These are phyloP conservation scores for Morella rubra DNA, from an alignment of 306 rosid genomes.

Conservation along the genomic window DNA sequence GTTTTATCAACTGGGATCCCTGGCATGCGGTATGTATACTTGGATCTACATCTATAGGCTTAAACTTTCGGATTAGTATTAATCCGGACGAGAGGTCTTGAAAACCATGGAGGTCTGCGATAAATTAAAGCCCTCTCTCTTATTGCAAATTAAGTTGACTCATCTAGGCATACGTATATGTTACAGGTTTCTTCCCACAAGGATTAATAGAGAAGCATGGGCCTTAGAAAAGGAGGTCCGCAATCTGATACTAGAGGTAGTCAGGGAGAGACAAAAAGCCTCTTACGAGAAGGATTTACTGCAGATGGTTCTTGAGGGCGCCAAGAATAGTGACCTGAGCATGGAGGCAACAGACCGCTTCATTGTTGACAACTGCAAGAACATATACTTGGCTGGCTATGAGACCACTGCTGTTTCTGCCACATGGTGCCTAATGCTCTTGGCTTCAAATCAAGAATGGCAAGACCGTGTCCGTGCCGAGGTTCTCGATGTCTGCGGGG, in stretches of 20 bases:
- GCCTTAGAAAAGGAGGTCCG: constrained; percentile 44
- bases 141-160: background rate
- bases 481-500: constrained; percentile 31
- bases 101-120: too few species aligned
- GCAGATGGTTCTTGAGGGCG: constrained; percentile 40
- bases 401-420: constrained; percentile 48
- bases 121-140: too few species aligned
- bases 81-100: too few species aligned
- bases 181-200: constrained; percentile 47
- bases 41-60: too few species aligned
- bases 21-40: constrained; percentile 27
- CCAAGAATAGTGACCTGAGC: constrained; percentile 27
- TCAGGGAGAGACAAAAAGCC: constrained; percentile 31
- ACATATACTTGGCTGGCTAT: constrained; percentile 43
- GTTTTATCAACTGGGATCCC: constrained; percentile 6
- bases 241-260: constrained; percentile 34
- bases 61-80: too few species aligned
- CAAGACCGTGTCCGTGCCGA: constrained; percentile 42
- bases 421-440: constrained; percentile 45
- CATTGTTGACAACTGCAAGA: constrained; percentile 42
- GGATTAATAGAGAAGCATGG: constrained; percentile 51
- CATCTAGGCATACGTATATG: background rate
- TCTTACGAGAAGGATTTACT: constrained; percentile 28
- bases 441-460: constrained; percentile 52
- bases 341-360: constrained; percentile 24